Evolutionary conservation across 2,329 filamentous ascomycete species (phyloP), one percentile per base, ranked within the genome.

Genomic region (Malbranchea cinnamomea): DNA sequence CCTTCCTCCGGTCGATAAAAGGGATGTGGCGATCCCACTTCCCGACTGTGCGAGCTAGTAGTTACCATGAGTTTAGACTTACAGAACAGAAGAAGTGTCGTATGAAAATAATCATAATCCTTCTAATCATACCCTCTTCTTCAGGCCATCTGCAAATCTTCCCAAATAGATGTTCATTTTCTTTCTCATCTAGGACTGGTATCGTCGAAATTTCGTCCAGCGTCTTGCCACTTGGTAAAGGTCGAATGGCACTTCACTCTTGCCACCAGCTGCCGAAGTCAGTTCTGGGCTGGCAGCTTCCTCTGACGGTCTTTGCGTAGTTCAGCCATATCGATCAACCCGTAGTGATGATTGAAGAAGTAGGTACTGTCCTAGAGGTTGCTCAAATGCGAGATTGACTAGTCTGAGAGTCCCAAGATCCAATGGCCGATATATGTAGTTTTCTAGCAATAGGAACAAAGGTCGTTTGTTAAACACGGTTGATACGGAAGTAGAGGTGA

Each of bases 281-380:
- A 95, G 74, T 56, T 87, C 95, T 59, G 89, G 83, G 47, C 89
- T 83, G 51, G 95, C 89, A 42, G 98, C 89, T 43, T 98, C 89
- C 23, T 60, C 55, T 21, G n/a, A n/a, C n/a, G n/a, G n/a, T n/a
- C n/a, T n/a, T n/a, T n/a, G n/a, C n/a, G n/a, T n/a, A n/a, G n/a
- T n/a, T n/a, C n/a, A n/a, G n/a, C n/a, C n/a, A n/a, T n/a, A n/a
- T n/a, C n/a, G n/a, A n/a, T n/a, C n/a, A n/a, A n/a, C n/a, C n/a
- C n/a, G n/a, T n/a, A n/a, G n/a, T n/a, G n/a, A n/a, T n/a, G n/a
- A n/a, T n/a, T n/a, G n/a, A n/a, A n/a, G n/a, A n/a, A n/a, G n/a
- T n/a, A n/a, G n/a, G n/a, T n/a, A n/a, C n/a, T n/a, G n/a, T n/a
- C n/a, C n/a, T n/a, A n/a, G n/a, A n/a, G n/a, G n/a, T n/a, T n/a